phyloP scores from a whole-genome alignment of 2,329 filamentous ascomycete genomes.

The Laburnicola sp. region DNA sequence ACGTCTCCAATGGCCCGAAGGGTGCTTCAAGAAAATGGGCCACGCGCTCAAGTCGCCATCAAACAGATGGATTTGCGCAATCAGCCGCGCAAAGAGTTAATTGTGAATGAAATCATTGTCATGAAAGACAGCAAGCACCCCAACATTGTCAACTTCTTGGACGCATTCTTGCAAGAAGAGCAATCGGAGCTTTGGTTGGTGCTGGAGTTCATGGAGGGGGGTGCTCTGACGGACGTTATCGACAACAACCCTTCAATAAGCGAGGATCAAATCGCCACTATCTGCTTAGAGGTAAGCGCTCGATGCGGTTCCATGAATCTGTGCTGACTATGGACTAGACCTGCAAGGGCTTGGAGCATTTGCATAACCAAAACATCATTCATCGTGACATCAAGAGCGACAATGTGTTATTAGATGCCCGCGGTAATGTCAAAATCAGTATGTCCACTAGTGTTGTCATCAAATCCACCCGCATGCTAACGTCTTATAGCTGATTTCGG shows the following conservation, averaged over 20 bases:
- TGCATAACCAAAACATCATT: slow-evolving; percentile 95
- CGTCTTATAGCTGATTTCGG: slow-evolving; percentile 83
- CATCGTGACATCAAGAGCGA: slow-evolving; percentile 99
- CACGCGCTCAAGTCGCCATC: slow-evolving; percentile 89
- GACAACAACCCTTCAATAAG: slow-evolving; percentile 94
- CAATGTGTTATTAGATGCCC: slow-evolving; percentile 91
- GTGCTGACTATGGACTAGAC: slow-evolving; percentile 62
- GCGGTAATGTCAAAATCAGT: slow-evolving; percentile 98
- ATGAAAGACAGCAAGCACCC: slow-evolving; percentile 99
- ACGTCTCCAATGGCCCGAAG: slow-evolving; percentile 78
- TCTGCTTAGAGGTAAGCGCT: slow-evolving; percentile 82
- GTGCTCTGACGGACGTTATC: slow-evolving; percentile 95
- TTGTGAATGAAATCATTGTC: slow-evolving; percentile 99
- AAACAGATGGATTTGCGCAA: slow-evolving; percentile 99
- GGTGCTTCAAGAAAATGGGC: slow-evolving; percentile 76
- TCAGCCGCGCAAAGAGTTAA: slow-evolving; percentile 95
- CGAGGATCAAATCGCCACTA: slow-evolving; percentile 96
- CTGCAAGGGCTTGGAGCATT: slow-evolving; percentile 89
- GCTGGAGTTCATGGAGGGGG: slow-evolving; percentile 99
- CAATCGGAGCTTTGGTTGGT: slow-evolving; percentile 98
- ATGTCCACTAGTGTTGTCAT: slow-evolving; percentile 44
- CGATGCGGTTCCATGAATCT: not conserved
- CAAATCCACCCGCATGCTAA: slow-evolving; percentile 9
- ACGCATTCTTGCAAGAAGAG: slow-evolving; percentile 94
- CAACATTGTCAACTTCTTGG: slow-evolving; percentile 98